Conservation (phyloP, 495 filamentous ascomycete species). For the Podospora appendiculata region DNA sequence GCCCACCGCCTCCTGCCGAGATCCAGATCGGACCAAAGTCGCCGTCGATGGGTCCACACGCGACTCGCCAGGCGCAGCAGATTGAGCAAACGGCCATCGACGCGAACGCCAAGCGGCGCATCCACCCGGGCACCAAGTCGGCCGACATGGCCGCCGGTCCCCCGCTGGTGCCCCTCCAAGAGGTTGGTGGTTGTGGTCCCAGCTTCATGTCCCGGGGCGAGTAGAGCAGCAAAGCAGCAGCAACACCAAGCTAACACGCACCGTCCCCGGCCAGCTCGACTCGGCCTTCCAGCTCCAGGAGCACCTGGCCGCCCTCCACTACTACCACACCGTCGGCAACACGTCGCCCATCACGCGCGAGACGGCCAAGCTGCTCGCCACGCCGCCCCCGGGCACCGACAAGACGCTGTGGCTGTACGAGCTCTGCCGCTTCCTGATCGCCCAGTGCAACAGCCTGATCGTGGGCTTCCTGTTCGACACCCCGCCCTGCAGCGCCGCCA, state of each 20-base stretch:
- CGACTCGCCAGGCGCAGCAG: conserved; percentile 44
- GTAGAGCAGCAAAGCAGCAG: no score
- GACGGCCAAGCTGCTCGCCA: conserved; percentile 64
- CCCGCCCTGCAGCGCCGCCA: conserved; percentile 75
- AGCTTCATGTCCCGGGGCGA: no score
- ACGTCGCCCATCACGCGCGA: conserved; percentile 64
- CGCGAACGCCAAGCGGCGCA: conserved; percentile 61
- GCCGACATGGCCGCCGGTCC: conserved; percentile 88
- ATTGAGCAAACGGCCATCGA: conserved; percentile 50
- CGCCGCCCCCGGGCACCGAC: conserved; percentile 71
- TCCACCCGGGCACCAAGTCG: conserved; percentile 85
- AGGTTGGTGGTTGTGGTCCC: conserved; percentile 61
- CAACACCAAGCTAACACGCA: conserved; percentile 3
- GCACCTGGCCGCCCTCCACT: conserved; percentile 87
- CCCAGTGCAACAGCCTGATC: conserved; percentile 86
- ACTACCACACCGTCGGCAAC: conserved; percentile 60
- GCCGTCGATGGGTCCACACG: conserved; percentile 53
- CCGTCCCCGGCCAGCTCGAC: conserved; percentile 54
- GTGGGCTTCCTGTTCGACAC: conserved; percentile 85
- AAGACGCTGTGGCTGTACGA: conserved; percentile 93
- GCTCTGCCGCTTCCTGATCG: conserved; percentile 87
- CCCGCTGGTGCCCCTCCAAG: conserved; percentile 72
- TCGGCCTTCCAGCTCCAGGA: conserved; percentile 98
- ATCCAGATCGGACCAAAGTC: conserved; percentile 84
- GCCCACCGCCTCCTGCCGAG: conserved; percentile 82